Percentiles rank a stretch among this genome's conserved stretches.
Evolutionary conservation across 108 stramenopile species (phyloP).

Genomic region (Fistulifera pelliculosa): DNA sequence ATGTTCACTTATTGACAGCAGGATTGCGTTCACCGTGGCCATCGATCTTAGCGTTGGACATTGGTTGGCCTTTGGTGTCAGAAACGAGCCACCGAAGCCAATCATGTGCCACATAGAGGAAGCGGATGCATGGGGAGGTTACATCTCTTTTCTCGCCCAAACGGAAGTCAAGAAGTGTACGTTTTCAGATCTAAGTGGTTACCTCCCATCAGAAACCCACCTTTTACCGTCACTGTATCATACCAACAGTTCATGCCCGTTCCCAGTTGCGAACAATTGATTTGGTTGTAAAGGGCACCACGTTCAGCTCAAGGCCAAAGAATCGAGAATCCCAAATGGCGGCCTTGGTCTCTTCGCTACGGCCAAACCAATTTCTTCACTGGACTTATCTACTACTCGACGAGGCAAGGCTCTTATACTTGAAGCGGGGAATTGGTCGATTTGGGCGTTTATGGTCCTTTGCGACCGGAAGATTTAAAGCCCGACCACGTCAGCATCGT

Average conservation of each 20-base stretch:
- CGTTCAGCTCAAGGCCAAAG: conserved; percentile 14
- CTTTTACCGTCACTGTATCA: background rate
- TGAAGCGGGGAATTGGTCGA: conserved; percentile 51
- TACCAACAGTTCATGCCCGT: background rate
- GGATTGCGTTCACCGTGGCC: too few relatives aligned
- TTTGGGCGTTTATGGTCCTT: conserved; percentile 51
- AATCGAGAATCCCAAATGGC: conserved; percentile 23
- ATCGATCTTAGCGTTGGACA: too few relatives aligned
- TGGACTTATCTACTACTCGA: background rate
- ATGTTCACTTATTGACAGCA: too few relatives aligned
- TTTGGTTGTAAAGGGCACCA: conserved; percentile 7
- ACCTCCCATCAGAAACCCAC: conserved; percentile 4
- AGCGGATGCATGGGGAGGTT: background rate
- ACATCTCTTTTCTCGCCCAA: background rate
- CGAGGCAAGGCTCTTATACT: conserved; percentile 6
- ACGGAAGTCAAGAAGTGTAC: too few relatives aligned
- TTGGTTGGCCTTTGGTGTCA: too few relatives aligned
- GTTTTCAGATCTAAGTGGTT: background rate
- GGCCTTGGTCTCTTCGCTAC: conserved; percentile 30
- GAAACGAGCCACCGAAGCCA: too few relatives aligned
- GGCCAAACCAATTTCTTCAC: background rate
- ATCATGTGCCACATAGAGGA: background rate
- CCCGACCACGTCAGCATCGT: conserved; percentile 26
- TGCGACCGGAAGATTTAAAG: conserved; percentile 26
- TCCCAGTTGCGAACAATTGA: background rate